phyloP scores from a whole-genome alignment of 2,329 filamentous ascomycete species.

The Ophiocordyceps polyrhachis-furcata region DNA sequence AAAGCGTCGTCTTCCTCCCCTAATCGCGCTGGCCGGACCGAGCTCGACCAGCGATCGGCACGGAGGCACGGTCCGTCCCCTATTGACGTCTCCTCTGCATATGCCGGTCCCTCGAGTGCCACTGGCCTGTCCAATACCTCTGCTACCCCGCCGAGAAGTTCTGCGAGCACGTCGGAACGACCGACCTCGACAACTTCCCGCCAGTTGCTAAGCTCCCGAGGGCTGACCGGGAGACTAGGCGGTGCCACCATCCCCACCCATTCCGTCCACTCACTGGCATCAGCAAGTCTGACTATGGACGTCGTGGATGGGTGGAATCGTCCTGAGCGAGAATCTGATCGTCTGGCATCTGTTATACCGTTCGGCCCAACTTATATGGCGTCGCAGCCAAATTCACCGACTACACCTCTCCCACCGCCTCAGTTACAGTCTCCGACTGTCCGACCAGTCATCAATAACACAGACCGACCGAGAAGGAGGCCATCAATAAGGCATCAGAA shows the following conservation, averaged over 20 bases:
- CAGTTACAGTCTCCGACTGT: slow-evolving; percentile 36
- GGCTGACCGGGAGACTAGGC: slow-evolving; percentile 3
- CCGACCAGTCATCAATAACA: slow-evolving; percentile 31
- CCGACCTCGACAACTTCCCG: slow-evolving; percentile 14
- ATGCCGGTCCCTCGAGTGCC: slow-evolving; percentile 18
- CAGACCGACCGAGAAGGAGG: slow-evolving; percentile 43
- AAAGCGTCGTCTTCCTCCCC: slow-evolving; percentile 32
- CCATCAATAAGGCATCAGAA: slow-evolving; percentile 81
- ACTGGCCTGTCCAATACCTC: slow-evolving; percentile 3
- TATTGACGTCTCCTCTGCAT: slow-evolving; percentile 28
- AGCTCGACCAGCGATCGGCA: slow-evolving; percentile 40
- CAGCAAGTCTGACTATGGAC: slow-evolving; percentile 49
- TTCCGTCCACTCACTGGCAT: slow-evolving; percentile 41
- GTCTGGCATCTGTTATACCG: slow-evolving; percentile 65
- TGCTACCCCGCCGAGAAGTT: slow-evolving; percentile 3
- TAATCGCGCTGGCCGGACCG: slow-evolving; percentile 31
- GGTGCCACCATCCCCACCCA: slow-evolving; percentile 22
- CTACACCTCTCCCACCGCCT: slow-evolving; percentile 57
- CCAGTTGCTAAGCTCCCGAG: slow-evolving; percentile 31
- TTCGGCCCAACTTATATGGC: slow-evolving; percentile 48
- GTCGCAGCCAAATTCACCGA: slow-evolving; percentile 86
- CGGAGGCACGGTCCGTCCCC: slow-evolving; percentile 71
- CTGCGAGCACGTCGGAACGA: slow-evolving; percentile 5
- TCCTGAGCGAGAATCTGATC: slow-evolving; percentile 64
- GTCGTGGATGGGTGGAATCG: slow-evolving; percentile 56